A percentile compares a stretch with the other conserved stretches of the same genome.
Evolutionary conservation across 2,329 filamentous ascomycete genomes (phyloP).

Genomic region (Daldinia eschscholtzii): DNA sequence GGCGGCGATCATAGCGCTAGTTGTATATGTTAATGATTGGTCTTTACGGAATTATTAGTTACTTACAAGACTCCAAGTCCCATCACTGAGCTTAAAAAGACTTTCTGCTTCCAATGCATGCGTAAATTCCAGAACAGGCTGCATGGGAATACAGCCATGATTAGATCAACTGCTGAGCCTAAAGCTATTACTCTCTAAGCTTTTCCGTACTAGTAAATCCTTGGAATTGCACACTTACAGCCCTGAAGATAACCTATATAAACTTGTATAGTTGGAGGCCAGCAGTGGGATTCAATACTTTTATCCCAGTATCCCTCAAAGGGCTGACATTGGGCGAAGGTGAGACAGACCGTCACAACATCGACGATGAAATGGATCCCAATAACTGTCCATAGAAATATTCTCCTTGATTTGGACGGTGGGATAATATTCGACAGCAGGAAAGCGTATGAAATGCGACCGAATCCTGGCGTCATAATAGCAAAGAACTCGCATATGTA

Average conservation of each 20-base stretch:
- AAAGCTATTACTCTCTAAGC: not conserved
- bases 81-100: not conserved
- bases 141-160: not conserved
- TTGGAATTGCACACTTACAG: not conserved
- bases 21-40: too few species aligned
- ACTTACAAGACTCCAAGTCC: conserved; percentile 4
- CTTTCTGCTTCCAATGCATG: conserved; percentile 5
- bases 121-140: conserved; percentile 5
- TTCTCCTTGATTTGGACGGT: not conserved
- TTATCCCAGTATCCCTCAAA: not conserved
- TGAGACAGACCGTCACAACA: not conserved
- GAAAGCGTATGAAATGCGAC: conserved; percentile 2
- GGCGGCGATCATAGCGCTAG: not conserved
- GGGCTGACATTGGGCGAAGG: not conserved
- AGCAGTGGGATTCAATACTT: not conserved
- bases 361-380: not conserved
- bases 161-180: not conserved
- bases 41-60: not conserved
- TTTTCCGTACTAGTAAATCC: not conserved
- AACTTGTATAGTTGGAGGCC: not conserved
- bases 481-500: not conserved
- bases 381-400: not conserved
- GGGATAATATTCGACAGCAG: not conserved
- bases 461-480: not conserved
- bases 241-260: not conserved